Evolutionary conservation across 805 yeast species (phyloP).

Genomic region (Zygoascus tannicola): DNA sequence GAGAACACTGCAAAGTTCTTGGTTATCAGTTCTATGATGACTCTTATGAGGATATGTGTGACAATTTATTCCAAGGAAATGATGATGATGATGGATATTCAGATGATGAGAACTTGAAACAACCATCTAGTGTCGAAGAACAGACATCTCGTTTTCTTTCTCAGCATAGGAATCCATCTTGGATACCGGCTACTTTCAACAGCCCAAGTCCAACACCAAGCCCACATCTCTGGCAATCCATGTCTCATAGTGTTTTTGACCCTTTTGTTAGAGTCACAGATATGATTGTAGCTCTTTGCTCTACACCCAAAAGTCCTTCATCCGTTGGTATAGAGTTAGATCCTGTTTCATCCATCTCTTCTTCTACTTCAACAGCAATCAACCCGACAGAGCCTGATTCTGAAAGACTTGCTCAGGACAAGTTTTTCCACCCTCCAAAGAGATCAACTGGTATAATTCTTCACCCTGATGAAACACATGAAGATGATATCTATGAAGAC

Average conservation of each 20-base stretch:
- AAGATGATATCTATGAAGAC: background rate
- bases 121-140: no score
- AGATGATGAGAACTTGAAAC: background rate
- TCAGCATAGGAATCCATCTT: background rate
- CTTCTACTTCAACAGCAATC: no score
- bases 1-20: slow-evolving; percentile 60
- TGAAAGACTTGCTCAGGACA: no score
- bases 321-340: no score
- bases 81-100: background rate
- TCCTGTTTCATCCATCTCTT: no score
- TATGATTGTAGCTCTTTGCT: background rate
- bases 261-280: background rate
- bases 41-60: background rate
- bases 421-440: background rate
- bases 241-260: background rate
- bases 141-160: background rate
- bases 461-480: no score
- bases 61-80: background rate
- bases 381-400: no score
- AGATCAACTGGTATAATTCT: no score
- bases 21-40: slow-evolving; percentile 73
- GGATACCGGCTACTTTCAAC: background rate
- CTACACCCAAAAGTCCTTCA: background rate
- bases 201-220: background rate
- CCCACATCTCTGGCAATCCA: background rate